Conservation (phyloP, 2,329 filamentous ascomycete genomes). For the Stachybotrys chlorohalonatus region DNA sequence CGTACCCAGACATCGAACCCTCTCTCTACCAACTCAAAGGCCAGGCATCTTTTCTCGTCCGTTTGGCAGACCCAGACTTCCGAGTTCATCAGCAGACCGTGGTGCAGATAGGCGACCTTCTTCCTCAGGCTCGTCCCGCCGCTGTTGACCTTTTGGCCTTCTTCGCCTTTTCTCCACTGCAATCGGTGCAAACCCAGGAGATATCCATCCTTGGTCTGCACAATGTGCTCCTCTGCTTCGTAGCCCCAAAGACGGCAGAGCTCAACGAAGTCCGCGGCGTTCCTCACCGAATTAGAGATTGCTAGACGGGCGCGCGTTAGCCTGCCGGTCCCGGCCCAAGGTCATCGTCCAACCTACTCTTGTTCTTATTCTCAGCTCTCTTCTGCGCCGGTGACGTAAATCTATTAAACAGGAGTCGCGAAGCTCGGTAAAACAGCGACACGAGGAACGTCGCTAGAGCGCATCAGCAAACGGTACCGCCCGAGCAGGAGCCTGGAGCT, state of each 20-base stretch:
- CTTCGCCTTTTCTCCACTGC: constrained; percentile 74
- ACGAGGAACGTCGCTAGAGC: constrained; percentile 66
- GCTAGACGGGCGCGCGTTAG: constrained; percentile 26
- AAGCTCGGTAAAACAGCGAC: constrained; percentile 71
- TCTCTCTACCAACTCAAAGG: constrained; percentile 79
- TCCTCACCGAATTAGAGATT: constrained; percentile 67
- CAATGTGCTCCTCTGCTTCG: constrained; percentile 89
- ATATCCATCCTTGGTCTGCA: constrained; percentile 91
- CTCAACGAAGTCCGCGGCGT: constrained; percentile 86
- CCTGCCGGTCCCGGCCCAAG: neutral
- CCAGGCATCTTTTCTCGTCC: constrained; percentile 74
- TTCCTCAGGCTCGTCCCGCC: constrained; percentile 62
- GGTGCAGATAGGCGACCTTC: constrained; percentile 86
- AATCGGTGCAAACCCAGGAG: constrained; percentile 83
- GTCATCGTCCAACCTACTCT: constrained; percentile 32
- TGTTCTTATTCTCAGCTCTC: constrained; percentile 58
- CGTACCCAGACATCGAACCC: constrained; percentile 93
- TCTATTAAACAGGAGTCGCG: constrained; percentile 72
- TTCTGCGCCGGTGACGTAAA: constrained; percentile 63
- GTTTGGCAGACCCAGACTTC: constrained; percentile 96
- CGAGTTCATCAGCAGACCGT: constrained; percentile 96
- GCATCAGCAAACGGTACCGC: neutral
- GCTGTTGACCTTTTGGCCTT: constrained; percentile 67
- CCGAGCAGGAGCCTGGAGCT: neutral
- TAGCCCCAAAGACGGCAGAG: constrained; percentile 90